phyloP scores from a whole-genome alignment of 306 rosid genomes.

The Acacia acuminata region DNA sequence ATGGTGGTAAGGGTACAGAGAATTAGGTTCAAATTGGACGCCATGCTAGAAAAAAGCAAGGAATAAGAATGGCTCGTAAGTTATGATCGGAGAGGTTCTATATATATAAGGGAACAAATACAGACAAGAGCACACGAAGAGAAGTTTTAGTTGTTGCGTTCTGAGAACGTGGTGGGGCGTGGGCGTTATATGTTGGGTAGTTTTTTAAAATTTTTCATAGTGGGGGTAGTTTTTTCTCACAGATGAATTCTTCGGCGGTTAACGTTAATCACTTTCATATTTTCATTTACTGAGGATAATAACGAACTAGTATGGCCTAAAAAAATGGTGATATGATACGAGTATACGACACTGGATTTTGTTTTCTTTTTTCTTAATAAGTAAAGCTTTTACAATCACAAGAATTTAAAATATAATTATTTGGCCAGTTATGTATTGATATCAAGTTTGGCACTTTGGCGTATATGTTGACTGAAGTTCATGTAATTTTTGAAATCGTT shows the following conservation, averaged over 20 bases:
- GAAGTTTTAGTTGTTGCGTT: not conserved
- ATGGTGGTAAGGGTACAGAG: constrained; percentile 24
- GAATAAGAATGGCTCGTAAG: not conserved
- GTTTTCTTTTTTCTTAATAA: too few relatives aligned
- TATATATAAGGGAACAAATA: not conserved
- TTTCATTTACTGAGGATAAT: not conserved
- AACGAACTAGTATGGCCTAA: not conserved
- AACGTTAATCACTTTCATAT: not conserved
- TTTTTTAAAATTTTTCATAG: not conserved
- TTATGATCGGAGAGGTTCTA: too few relatives aligned
- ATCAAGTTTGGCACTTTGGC: too few relatives aligned
- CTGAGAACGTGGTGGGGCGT: constrained; percentile 3
- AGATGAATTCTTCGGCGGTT: not conserved
- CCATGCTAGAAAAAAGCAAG: constrained; percentile 17
- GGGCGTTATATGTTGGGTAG: not conserved
- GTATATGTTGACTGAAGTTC: not conserved
- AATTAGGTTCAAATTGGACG: constrained; percentile 29
- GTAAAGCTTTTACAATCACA: too few relatives aligned
- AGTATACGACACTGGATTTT: too few relatives aligned
- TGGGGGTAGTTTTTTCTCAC: not conserved
- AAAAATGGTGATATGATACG: too few relatives aligned
- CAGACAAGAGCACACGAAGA: not conserved
- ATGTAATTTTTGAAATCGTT: not conserved
- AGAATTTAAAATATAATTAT: too few relatives aligned
- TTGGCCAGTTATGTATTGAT: too few relatives aligned